These are phyloP conservation scores for Penicillium sp. DNA, from an alignment of 2,329 filamentous ascomycete species.

Conservation along the genomic window DNA sequence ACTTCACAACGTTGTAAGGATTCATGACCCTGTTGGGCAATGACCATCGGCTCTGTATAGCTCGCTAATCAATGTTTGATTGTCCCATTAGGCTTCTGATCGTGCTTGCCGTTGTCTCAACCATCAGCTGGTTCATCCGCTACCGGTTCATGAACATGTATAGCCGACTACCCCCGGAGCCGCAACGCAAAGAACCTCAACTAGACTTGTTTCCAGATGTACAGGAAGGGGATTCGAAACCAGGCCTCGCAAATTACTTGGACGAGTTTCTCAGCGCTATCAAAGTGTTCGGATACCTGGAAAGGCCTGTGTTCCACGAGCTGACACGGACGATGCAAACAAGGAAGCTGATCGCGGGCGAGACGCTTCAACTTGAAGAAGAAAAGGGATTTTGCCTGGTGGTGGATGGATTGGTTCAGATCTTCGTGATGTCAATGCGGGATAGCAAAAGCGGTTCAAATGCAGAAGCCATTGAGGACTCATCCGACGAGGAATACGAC, in stretches of 20 bases:
- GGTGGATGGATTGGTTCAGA: slow-evolving; percentile 94
- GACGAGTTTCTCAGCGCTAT: slow-evolving; percentile 98
- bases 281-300: slow-evolving; percentile 97
- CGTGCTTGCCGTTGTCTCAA: slow-evolving; percentile 76
- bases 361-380: slow-evolving; percentile 93
- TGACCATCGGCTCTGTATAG: neutral
- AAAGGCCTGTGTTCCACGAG: slow-evolving; percentile 96
- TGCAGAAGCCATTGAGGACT: slow-evolving; percentile 53
- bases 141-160: slow-evolving; percentile 99
- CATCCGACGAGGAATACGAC: slow-evolving; percentile 71
- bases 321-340: slow-evolving; percentile 98
- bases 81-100: slow-evolving; percentile 70
- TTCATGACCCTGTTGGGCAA: neutral
- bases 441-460: slow-evolving; percentile 43
- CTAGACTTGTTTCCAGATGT: slow-evolving; percentile 94
- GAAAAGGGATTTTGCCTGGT: slow-evolving; percentile 98
- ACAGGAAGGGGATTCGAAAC: slow-evolving; percentile 86
- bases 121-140: slow-evolving; percentile 87
- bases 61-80: slow-evolving; percentile 16
- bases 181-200: slow-evolving; percentile 93
- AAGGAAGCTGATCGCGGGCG: slow-evolving; percentile 90
- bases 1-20: slow-evolving; percentile 87
- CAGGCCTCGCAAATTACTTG: slow-evolving; percentile 91
- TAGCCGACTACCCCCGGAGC: slow-evolving; percentile 87
- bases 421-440: slow-evolving; percentile 90